Percentiles rank a stretch among this genome's conserved stretches.
Evolutionary conservation across 2,329 filamentous ascomycete genomes (phyloP).

Genomic region (Cryphonectria radicalis): DNA sequence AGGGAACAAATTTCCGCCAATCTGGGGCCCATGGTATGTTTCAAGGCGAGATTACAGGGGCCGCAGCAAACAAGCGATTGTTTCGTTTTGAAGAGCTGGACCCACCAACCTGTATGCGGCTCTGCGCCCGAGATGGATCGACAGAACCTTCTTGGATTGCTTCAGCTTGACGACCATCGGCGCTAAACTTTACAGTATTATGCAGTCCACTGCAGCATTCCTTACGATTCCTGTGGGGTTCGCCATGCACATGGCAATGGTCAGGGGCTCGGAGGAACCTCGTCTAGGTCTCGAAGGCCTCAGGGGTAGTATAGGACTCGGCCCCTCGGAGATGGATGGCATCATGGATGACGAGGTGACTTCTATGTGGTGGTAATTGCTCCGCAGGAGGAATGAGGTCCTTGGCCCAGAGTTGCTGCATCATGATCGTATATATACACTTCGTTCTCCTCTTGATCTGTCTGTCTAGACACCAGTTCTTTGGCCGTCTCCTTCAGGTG

Average conservation of each 20-base stretch:
- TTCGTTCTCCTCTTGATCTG: not conserved
- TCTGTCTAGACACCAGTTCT: not conserved
- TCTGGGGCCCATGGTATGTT: slow-evolving; percentile 8
- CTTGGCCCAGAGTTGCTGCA: not conserved
- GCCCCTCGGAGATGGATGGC: not conserved
- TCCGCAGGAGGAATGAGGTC: not conserved
- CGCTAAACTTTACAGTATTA: not conserved
- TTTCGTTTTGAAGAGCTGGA: slow-evolving; percentile 8
- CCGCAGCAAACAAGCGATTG: not conserved
- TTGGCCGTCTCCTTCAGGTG: not conserved
- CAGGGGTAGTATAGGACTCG: not conserved
- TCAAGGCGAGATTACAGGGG: slow-evolving; percentile 11
- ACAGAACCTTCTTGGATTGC: not conserved
- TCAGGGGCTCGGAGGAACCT: slow-evolving; percentile 5
- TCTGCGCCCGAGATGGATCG: not conserved
- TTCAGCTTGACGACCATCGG: not conserved
- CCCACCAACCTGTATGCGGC: slow-evolving; percentile 10
- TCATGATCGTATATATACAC: not conserved
- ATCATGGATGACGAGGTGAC: not conserved
- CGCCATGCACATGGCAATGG: not conserved
- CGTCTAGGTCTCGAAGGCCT: not conserved
- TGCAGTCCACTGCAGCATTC: too few relatives aligned
- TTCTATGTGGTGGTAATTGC: not conserved
- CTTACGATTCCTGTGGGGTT: not conserved
- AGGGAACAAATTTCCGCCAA: not conserved